These are phyloP conservation scores for Fusarium lyarnte DNA, from an alignment of 2,329 filamentous ascomycete species.

Conservation along the genomic window DNA sequence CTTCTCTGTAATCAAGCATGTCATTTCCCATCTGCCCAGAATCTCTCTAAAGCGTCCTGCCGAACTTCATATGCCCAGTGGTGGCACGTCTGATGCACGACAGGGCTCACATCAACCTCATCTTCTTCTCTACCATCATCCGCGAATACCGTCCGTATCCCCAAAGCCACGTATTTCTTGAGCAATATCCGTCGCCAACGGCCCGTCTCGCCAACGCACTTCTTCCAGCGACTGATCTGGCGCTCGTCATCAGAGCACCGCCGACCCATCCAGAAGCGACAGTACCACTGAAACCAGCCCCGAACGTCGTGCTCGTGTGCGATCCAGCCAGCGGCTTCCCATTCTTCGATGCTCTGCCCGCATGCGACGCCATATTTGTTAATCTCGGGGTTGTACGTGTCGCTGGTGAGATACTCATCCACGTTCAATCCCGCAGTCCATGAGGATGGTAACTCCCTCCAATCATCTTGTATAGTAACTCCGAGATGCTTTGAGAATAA, in stretches of 20 bases:
- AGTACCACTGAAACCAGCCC: slow-evolving; percentile 25
- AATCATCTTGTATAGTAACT: background rate
- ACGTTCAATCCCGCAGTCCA: slow-evolving; percentile 1
- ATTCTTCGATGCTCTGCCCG: slow-evolving; percentile 21
- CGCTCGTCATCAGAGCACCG: slow-evolving; percentile 13
- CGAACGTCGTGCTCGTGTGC: slow-evolving; percentile 10
- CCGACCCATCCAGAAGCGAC: slow-evolving; percentile 15
- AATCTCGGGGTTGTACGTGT: slow-evolving; percentile 5
- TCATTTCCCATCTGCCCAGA: slow-evolving; percentile 3
- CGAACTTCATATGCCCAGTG: slow-evolving; percentile 23
- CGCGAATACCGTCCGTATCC: slow-evolving; percentile 16
- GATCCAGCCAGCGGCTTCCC: slow-evolving; percentile 25
- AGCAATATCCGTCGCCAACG: slow-evolving; percentile 16
- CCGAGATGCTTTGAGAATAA: background rate
- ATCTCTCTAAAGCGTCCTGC: slow-evolving; percentile 7
- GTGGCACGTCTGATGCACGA: slow-evolving; percentile 19
- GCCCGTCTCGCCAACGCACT: slow-evolving; percentile 15
- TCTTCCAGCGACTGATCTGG: slow-evolving; percentile 24
- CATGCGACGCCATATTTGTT: slow-evolving; percentile 21
- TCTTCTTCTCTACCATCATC: background rate
- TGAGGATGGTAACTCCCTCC: slow-evolving; percentile 2
- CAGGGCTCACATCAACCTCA: slow-evolving; percentile 9
- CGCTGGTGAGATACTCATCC: background rate
- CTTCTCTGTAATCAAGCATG: background rate
- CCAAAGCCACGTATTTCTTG: slow-evolving; percentile 10